phyloP scores from a whole-genome alignment of 805 yeast species.

The Starmerella davenportii region DNA sequence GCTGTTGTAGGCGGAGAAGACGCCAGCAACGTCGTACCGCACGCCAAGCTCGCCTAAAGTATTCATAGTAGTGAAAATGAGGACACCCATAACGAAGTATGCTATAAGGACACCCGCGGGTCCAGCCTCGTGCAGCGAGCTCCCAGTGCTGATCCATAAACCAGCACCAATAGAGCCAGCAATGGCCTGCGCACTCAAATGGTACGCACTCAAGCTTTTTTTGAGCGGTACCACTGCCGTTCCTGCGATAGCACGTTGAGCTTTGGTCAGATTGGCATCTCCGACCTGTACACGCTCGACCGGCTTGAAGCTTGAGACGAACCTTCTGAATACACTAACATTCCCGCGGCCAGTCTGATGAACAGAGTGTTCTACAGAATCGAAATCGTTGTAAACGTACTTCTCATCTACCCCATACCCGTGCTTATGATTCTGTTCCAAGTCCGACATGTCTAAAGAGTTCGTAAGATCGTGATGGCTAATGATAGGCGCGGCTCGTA shows the following conservation, averaged over 20 bases:
- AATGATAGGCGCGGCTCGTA: too few species aligned
- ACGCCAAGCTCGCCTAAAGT: slow-evolving; percentile 56
- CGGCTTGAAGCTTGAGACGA: slow-evolving; percentile 27
- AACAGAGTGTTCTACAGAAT: too few species aligned
- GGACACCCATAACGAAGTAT: slow-evolving; percentile 40
- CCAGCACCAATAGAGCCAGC: slow-evolving; percentile 80
- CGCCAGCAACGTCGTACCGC: slow-evolving; percentile 41
- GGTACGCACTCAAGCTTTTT: slow-evolving; percentile 23
- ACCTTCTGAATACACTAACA: too few species aligned
- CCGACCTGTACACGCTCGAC: slow-evolving; percentile 22
- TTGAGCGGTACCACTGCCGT: slow-evolving; percentile 27
- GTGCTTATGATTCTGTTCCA: too few species aligned
- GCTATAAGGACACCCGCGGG: slow-evolving; percentile 45
- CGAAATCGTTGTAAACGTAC: too few species aligned
- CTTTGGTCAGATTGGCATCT: slow-evolving; percentile 17
- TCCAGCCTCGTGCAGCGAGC: slow-evolving; percentile 31
- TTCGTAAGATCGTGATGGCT: too few species aligned
- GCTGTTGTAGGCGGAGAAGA: slow-evolving; percentile 38
- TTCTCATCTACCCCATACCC: too few species aligned
- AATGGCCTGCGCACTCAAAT: slow-evolving; percentile 45
- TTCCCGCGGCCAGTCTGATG: too few species aligned
- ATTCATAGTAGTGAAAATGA: slow-evolving; percentile 45
- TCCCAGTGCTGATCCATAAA: slow-evolving; percentile 37
- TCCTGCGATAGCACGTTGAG: slow-evolving; percentile 23
- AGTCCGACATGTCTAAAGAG: too few species aligned